Evolutionary conservation across 345 rosid genomes (phyloP), one percentile per base, ranked within the genome.

Genomic region (Cardiospermum halicacabum): DNA sequence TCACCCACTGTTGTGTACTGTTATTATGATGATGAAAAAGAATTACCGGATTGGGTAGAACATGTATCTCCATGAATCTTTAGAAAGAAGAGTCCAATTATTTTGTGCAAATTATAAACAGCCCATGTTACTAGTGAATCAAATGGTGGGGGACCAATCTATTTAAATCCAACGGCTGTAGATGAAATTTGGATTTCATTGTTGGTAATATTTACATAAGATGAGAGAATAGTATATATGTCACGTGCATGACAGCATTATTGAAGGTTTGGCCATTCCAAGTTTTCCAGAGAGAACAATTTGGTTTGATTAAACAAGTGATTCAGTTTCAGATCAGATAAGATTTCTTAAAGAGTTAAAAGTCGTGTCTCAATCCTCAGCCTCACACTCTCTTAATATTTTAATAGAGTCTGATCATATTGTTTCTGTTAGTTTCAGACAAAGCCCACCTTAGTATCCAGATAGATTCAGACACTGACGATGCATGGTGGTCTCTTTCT

Each of bases 381-480:
- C 86, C 80, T 74, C 75, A 65, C 74, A 70, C 31, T 62, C 19
- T 53, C 51, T 58, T 30, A 13, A 7, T 11, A 8, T 39, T 18
- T 58, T 62, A 62, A 54, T 67, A 21, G 37, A 58, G 48, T 62
- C 65, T 28, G 60, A 34, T 22, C 16, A 51, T 57, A 73, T 69
- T 60, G 50, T 69, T 66, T 68, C 26, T 24, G n/a, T 0, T 32
- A 19, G 72, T 66, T 69, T 30, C 57, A 71, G 84, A 71, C 84
- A 79, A 77, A 79, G 75, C 69, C 74, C 84, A 66, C 82, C 84
- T 73, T 79, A 82, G 75, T 66, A 71, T 80, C 79, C 82, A 82
- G 79, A 77, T 77, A 75, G 87, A 77, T 80, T 82, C 81, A 73
- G 67, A 56, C 84, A 69, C 74, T 60, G 76, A 61, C 40, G 69